Evolutionary conservation across 345 rosid genomes (phyloP).

Genomic region (Triadica sebifera): DNA sequence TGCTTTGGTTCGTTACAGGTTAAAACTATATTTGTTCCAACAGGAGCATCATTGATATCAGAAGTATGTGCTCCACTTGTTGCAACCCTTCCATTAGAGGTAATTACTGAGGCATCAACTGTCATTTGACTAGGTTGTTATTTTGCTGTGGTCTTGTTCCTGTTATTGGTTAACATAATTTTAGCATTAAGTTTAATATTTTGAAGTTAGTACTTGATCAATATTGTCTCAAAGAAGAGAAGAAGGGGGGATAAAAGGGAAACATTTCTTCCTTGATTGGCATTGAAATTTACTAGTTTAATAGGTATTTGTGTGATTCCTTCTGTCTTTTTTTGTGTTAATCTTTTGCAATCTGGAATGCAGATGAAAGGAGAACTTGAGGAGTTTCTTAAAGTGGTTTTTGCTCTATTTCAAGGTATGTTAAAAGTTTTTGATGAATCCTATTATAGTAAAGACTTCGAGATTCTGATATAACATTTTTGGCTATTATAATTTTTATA

Average conservation of each 20-base stretch:
- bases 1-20: conserved; percentile 48
- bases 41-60: conserved; percentile 56
- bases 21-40: conserved; percentile 74
- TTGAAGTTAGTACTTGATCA: not conserved
- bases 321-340: not conserved
- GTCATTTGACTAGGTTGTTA: not conserved
- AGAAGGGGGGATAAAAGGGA: not conserved
- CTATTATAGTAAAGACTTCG: not conserved
- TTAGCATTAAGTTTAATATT: not conserved
- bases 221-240: not conserved
- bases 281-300: not conserved
- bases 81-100: conserved; percentile 95
- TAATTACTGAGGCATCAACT: conserved; percentile 30
- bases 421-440: not conserved
- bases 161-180: not conserved
- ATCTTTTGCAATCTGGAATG: conserved; percentile 8
- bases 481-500: conserved; percentile 7
- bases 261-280: not conserved
- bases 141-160: conserved; percentile 1
- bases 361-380: conserved; percentile 65
- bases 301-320: not conserved
- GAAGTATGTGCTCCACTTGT: conserved; percentile 85
- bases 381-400: conserved; percentile 50
- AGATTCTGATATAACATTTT: not conserved
- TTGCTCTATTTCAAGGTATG: conserved; percentile 78